Evolutionary conservation across 2,329 filamentous ascomycete genomes (phyloP), one percentile per base, ranked within the genome.

Genomic region (Pseudovirgaria hyperparasitica): DNA sequence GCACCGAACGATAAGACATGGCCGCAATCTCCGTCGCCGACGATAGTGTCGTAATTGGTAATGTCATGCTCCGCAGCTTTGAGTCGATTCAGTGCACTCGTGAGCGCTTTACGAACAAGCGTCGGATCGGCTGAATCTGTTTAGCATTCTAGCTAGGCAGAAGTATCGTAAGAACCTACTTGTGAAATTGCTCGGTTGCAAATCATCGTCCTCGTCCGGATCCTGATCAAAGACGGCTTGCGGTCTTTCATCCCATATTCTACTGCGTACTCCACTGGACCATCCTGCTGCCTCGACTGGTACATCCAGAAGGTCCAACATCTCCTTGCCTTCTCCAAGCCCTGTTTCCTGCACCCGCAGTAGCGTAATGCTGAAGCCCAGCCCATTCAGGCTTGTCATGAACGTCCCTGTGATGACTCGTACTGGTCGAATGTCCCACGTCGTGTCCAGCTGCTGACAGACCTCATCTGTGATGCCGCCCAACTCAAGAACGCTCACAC

Each of bases 11-110:
- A 84, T 34, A 93, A 62, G 5, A 82, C 82, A 31, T 84, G 81
- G 7, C 85, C 85, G 45, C 85, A 93, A 54, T 93, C 85, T 24
- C 85, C 85, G 46, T 93, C 85, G 22, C 85, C 85, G 14, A 92
- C 82, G 9, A 90, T 72, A 0, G 82, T 92, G 45, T 81, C 76
- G 45, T 67, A 81, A 29, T 59, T 66, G 8, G 76, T 81, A 29
- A 81, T 60, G 22, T 75, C 65, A 6, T 72, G 65, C 43, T 82
- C 76, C 2, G 65, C 76, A 0, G 60, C 63, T 35, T 82, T 67
- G 9, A 85, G 58, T 19, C 60, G 62, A 25, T 77, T 57, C 10
- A 84, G 58, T 11, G 62, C 76, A 17, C 58, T 55, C 21, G 54
- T 60, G 21, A 78, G 58, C 14, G 60, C 63, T 27, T 60, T 65